phyloP scores from a whole-genome alignment of 139 green algal species.

The Chlamydomonas incerta region DNA sequence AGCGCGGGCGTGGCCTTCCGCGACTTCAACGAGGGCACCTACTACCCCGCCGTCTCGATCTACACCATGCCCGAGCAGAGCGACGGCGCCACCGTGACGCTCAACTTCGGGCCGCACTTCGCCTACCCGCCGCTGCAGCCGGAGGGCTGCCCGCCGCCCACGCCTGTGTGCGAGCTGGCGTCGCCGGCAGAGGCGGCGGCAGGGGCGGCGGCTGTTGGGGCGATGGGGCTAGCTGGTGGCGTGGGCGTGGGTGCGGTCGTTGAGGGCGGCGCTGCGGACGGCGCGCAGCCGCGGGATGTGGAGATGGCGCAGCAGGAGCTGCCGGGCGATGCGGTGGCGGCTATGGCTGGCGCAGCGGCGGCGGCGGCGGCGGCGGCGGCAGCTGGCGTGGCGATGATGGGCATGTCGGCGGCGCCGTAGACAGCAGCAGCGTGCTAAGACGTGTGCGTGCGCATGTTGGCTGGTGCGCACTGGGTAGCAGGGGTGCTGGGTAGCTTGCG shows the following conservation, averaged over 20 bases:
- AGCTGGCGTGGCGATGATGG: background rate
- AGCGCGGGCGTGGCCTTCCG: slow-evolving; percentile 76
- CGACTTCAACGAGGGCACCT: slow-evolving; percentile 82
- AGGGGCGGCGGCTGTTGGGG: no score
- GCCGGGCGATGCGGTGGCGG: no score
- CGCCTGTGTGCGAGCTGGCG: slow-evolving; percentile 35
- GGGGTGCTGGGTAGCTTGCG: no score
- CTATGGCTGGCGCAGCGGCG: no score
- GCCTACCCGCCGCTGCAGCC: slow-evolving; percentile 24
- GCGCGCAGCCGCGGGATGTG: no score
- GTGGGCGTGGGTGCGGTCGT: no score
- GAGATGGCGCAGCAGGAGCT: background rate
- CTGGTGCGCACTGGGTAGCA: no score
- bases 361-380: background rate
- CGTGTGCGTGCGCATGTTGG: background rate
- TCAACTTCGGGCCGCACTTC: slow-evolving; percentile 86
- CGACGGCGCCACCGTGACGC: slow-evolving; percentile 65
- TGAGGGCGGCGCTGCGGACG: no score
- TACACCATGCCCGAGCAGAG: slow-evolving; percentile 78
- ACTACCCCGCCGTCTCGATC: slow-evolving; percentile 85
- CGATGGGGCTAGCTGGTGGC: no score
- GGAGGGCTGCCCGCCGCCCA: slow-evolving; percentile 28
- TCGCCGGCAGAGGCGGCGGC: no score
- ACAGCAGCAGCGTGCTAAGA: background rate
- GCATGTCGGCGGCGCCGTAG: no score